Base-by-base conservation (phyloP, 1,284 basidiomycete species). In the Lentinula novae-zelandiae region DNA sequence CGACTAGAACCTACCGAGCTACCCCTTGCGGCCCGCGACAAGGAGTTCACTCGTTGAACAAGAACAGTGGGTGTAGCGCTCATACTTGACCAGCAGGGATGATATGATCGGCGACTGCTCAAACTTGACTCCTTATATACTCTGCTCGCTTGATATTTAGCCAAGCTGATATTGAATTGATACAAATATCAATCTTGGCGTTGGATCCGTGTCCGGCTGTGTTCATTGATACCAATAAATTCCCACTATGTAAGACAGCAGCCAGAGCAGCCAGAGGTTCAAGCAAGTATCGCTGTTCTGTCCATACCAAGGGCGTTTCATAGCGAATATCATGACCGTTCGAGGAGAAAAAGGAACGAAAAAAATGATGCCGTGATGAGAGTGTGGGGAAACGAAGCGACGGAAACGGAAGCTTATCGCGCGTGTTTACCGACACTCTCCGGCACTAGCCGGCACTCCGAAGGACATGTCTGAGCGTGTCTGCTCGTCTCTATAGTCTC, bases 61-160 rank as follows among this genome's bases (percentile, higher is more conserved):
- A 61, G 49, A 51, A 36, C 48, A 42, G 67, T 46, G 34, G 64
- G 53, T 39, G 64, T 62, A 48, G 67, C 63, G 60, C 64, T 66
- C 69, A 67, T 70, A 20, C 66, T 70, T 65, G 68, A 62, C 69
- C 67, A 69, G 69, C 68, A 69, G 67, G 60, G 40, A 57, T 57
- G 60, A 57, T 51, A 53, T 20, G 31, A 31, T 34, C 12, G 5
- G 49, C 49, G 3, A 36, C 15, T 20, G 51, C 9, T 54, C 3
- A 42, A 7, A 42, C 9, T 20, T 42, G 17, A 20, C 9, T 5
- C 53, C 7, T 54, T 54, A 54, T 54, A 54, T 54, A 54, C 34
- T 9, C 52, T 39, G 51, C n/a, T 34, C 34, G 48, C 20, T 53
- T 38, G 34, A 20, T 52, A 15, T 7, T 27, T 20, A 20, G 51